Conservation (phyloP, 139 green algal genomes). For the Edaphochlamys debaryana region DNA sequence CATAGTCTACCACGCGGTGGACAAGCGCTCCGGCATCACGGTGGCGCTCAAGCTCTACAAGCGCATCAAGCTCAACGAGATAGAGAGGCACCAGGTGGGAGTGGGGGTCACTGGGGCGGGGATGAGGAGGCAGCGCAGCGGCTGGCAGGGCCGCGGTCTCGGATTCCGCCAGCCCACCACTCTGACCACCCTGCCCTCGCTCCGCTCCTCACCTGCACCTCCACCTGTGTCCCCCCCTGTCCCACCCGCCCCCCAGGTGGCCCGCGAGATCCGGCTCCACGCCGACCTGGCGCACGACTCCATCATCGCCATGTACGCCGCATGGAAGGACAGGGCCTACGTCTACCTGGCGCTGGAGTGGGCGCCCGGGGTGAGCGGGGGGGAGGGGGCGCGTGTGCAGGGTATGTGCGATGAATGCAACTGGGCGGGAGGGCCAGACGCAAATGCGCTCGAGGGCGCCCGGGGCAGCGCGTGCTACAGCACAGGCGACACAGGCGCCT, state of each 20-base stretch:
- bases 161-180: too few species aligned
- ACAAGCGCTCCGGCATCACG: slow-evolving; percentile 57
- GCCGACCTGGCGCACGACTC: slow-evolving; percentile 56
- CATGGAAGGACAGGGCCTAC: slow-evolving; percentile 68
- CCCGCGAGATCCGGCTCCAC: slow-evolving; percentile 70
- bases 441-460: not conserved
- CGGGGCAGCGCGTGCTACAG: not conserved
- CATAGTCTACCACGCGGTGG: slow-evolving; percentile 65
- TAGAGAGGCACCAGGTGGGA: slow-evolving; percentile 54
- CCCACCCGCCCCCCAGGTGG: slow-evolving; percentile 52
- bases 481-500: too few species aligned
- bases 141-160: too few species aligned
- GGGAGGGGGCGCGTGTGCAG: not conserved
- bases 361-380: slow-evolving; percentile 60
- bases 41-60: slow-evolving; percentile 74
- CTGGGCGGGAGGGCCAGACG: not conserved
- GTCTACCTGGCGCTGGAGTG: slow-evolving; percentile 73
- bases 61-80: slow-evolving; percentile 50
- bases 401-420: not conserved
- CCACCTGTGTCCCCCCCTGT: not conserved
- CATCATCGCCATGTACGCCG: slow-evolving; percentile 70
- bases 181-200: not conserved
- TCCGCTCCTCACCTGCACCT: not conserved
- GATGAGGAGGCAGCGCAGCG: too few species aligned
- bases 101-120: not conserved